Evolutionary conservation across 345 rosid genomes (phyloP).

Genomic region (Moringa oleifera): DNA sequence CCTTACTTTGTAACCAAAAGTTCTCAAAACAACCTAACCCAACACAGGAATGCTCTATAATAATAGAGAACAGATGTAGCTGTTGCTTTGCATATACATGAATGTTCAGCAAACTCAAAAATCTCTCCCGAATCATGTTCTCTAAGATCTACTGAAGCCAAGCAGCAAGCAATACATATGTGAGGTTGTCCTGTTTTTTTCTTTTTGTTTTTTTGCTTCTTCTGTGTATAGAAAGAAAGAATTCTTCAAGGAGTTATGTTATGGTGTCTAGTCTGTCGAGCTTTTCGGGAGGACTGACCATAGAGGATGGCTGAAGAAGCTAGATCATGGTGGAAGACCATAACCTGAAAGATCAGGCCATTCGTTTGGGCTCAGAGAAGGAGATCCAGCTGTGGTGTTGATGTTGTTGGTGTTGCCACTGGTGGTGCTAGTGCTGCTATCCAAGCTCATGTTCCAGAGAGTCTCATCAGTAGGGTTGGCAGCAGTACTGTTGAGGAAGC

Average conservation of each 20-base stretch:
- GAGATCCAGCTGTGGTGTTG: slow-evolving; percentile 11
- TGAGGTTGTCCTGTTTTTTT: neutral
- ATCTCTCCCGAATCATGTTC: too few relatives aligned
- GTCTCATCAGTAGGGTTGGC: slow-evolving; percentile 13
- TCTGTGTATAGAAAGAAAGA: slow-evolving; percentile 13
- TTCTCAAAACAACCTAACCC: too few relatives aligned
- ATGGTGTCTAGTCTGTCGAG: neutral
- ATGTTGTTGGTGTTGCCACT: slow-evolving; percentile 7
- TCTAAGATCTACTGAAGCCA: too few relatives aligned
- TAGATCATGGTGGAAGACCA: slow-evolving; percentile 28
- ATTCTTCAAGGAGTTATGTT: slow-evolving; percentile 1
- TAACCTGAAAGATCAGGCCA: slow-evolving; percentile 31
- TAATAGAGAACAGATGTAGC: too few relatives aligned
- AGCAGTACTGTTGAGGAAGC: slow-evolving; percentile 13
- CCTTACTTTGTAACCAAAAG: too few relatives aligned
- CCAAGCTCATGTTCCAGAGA: slow-evolving; percentile 23
- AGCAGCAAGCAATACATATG: neutral
- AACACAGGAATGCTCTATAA: too few relatives aligned
- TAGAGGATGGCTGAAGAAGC: neutral
- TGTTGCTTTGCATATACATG: too few relatives aligned
- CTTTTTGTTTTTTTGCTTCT: neutral
- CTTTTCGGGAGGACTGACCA: slow-evolving; percentile 2
- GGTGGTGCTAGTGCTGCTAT: slow-evolving; percentile 9
- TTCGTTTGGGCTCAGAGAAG: slow-evolving; percentile 33
- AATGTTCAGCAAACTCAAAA: too few relatives aligned